These are phyloP conservation scores for Entomortierella lignicola DNA, from an alignment of 192 early-diverging fungal species.

Conservation along the genomic window DNA sequence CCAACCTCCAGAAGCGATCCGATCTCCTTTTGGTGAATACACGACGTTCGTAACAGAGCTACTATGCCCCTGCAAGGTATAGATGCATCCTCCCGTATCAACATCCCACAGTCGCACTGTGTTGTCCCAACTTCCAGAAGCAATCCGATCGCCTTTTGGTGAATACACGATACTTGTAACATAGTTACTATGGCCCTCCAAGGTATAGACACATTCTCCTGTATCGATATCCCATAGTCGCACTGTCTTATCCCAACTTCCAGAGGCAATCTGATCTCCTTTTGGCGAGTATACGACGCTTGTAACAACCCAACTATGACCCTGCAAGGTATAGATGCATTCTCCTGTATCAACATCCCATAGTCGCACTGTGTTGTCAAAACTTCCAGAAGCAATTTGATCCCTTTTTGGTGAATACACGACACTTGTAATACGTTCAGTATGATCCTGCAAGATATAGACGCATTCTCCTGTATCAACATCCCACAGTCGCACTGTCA, in stretches of 20 bases:
- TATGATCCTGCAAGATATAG: neutral
- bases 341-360: neutral
- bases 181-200: neutral
- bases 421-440: neutral
- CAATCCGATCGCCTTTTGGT: neutral
- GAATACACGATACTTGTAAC: neutral
- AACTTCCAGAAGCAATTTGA: neutral
- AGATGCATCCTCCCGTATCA: neutral
- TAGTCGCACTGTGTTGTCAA: neutral
- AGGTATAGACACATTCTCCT: neutral
- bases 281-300: neutral
- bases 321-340: too few relatives aligned
- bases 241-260: neutral
- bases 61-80: neutral
- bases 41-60: neutral
- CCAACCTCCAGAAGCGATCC: neutral
- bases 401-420: neutral
- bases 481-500: too few relatives aligned
- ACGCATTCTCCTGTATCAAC: neutral
- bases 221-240: neutral
- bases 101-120: neutral
- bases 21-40: neutral
- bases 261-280: neutral
- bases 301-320: too few relatives aligned
- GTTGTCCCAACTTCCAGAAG: neutral